A percentile compares a stretch with the other conserved stretches of the same genome.
Conservation (phyloP, 2,329 filamentous ascomycete species). For the Ascochyta rabiei region DNA sequence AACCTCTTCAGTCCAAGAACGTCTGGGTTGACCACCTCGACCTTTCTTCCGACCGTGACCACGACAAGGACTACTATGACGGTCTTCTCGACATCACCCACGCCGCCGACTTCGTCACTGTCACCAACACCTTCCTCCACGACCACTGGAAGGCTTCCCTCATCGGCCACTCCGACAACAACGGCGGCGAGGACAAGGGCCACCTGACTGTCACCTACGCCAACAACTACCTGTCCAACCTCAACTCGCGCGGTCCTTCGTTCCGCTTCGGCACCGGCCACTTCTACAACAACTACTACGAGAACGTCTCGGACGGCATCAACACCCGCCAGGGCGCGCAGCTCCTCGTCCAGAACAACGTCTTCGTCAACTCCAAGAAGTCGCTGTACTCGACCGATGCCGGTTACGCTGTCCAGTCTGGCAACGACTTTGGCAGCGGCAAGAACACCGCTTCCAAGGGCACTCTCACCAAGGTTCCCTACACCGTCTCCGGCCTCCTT, state of each 20-base stretch:
- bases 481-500: constrained; percentile 42
- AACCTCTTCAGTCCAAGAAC: constrained; percentile 46
- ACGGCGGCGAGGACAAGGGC: constrained; percentile 64
- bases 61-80: constrained; percentile 74
- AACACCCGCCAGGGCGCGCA: constrained; percentile 53
- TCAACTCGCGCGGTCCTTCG: constrained; percentile 68
- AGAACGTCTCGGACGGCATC: constrained; percentile 47
- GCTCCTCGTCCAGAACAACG: constrained; percentile 52
- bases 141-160: constrained; percentile 66
- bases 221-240: constrained; percentile 70
- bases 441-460: constrained; percentile 42
- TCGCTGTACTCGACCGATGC: constrained; percentile 43
- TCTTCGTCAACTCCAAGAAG: constrained; percentile 43
- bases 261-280: constrained; percentile 72
- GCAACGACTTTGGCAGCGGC: constrained; percentile 49
- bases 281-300: constrained; percentile 61
- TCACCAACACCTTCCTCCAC: constrained; percentile 60
- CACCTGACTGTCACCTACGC: constrained; percentile 68
- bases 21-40: constrained; percentile 74
- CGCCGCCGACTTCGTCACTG: constrained; percentile 66
- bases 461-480: constrained; percentile 43
- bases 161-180: constrained; percentile 66
- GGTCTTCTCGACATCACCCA: constrained; percentile 70
- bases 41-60: constrained; percentile 63
- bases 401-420: constrained; percentile 47